Base-by-base conservation (phyloP, 148 eudicot genomes). In the Rhododendron kiyosumense region DNA sequence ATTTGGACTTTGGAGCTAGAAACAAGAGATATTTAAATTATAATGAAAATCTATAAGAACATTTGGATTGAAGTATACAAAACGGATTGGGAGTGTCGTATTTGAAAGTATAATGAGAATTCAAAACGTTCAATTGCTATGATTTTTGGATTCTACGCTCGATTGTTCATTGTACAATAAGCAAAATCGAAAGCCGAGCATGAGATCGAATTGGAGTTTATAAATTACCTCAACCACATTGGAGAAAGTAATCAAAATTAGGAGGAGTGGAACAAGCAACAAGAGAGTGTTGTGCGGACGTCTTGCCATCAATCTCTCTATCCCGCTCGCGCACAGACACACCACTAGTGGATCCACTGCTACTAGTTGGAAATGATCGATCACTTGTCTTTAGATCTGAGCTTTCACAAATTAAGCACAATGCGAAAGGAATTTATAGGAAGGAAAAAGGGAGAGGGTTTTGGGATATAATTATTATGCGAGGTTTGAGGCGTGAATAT, bases 171-270 rank as follows among this genome's bases (percentile, higher is more conserved):
- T 22, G 3, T 54, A 17, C 20, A 17, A 54, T 54, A 54, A 15
- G 20, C 20, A 17, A 54, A 51, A 0, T 54, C 5, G 61, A 54
- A 15, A 54, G 61, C 61, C 20, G 4, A 52, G 20, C 20, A 15
- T 52, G 59, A 22, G 46, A 45, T 38, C 41, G 54, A 51, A 51
- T 10, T 2, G 54, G 54, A 51, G 54, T 14, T 52, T 52, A 7
- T 45, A 45, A 54, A 2, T 32, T 65, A 75, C 86, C 86, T 84
- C 86, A 24, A 9, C 86, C 71, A 75, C 86, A 75, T 51, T 7
- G 81, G 73, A 84, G 81, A 84, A 84, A 4, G 71, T 75, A 34
- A 84, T 84, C 81, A 51, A 7, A 32, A 41, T 41, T 41, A 84
- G 71, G 1, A 84, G 71, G 3, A 84, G 30, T 15, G 81, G 24